Evolutionary conservation across 2,329 filamentous ascomycete genomes (phyloP).

Genomic region (Zymoseptoria crescenta): DNA sequence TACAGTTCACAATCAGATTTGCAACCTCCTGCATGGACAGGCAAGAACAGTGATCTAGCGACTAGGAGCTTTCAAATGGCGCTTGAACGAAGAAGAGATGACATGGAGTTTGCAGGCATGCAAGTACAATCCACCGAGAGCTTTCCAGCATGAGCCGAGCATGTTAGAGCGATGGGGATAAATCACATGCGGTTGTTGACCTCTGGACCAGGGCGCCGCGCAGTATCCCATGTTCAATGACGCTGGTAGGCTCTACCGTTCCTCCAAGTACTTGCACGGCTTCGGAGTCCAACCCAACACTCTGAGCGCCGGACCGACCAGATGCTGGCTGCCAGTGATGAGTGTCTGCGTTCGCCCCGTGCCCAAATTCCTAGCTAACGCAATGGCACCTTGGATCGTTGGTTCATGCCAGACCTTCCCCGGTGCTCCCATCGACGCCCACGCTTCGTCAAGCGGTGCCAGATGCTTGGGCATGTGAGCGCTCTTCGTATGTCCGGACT

Average conservation of each 20-base stretch:
- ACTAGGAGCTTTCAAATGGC: too few relatives aligned
- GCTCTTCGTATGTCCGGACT: slow-evolving; percentile 3
- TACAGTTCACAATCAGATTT: background rate
- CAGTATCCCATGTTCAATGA: background rate
- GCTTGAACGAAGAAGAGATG: too few relatives aligned
- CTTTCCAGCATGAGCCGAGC: too few relatives aligned
- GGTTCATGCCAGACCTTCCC: slow-evolving; percentile 10
- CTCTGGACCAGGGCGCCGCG: background rate
- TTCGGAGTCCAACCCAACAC: slow-evolving; percentile 6
- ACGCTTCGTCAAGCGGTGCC: slow-evolving; percentile 5
- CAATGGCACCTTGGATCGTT: slow-evolving; percentile 11
- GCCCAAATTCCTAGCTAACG: slow-evolving; percentile 2
- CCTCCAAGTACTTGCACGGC: background rate
- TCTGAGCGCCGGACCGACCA: slow-evolving; percentile 12
- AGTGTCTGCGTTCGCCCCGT: slow-evolving; percentile 2
- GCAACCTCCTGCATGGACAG: too few relatives aligned
- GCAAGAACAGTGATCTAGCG: too few relatives aligned
- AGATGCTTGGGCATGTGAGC: background rate
- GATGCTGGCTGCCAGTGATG: slow-evolving; percentile 15
- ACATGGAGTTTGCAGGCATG: too few relatives aligned
- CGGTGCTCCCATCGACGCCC: background rate
- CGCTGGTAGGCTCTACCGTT: background rate
- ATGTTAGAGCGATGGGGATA: too few relatives aligned
- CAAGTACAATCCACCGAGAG: too few relatives aligned
- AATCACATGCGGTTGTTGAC: background rate